These are phyloP conservation scores for Groenewaldozyma auringiensis DNA, from an alignment of 1,139 yeast species.

Conservation along the genomic window DNA sequence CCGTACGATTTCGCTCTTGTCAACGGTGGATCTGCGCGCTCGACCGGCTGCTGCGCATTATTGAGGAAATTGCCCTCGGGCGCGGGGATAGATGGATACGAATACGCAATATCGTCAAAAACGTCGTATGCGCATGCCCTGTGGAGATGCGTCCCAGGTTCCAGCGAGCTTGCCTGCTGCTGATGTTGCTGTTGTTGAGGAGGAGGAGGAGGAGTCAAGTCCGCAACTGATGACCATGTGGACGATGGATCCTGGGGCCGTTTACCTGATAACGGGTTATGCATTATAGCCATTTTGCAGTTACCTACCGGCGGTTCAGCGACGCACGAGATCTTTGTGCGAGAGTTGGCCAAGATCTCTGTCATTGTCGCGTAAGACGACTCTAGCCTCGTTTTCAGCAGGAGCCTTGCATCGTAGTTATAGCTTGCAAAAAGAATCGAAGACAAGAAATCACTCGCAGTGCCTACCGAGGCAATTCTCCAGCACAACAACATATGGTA, in stretches of 20 bases:
- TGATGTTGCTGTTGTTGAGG: not conserved
- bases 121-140: conserved; percentile 55
- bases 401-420: conserved; percentile 24
- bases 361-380: conserved; percentile 23
- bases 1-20: not conserved
- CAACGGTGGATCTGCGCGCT: not conserved
- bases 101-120: conserved; percentile 68
- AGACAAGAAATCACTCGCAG: conserved; percentile 24
- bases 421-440: conserved; percentile 27
- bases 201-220: not conserved
- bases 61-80: conserved; percentile 11
- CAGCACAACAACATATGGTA: conserved; percentile 62
- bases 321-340: conserved; percentile 15
- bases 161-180: not conserved
- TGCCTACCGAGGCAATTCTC: conserved; percentile 45
- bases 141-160: conserved; percentile 5
- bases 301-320: conserved; percentile 46
- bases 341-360: not conserved
- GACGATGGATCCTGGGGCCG: not conserved
- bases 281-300: conserved; percentile 39
- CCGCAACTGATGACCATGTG: not conserved
- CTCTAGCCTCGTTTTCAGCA: conserved; percentile 22
- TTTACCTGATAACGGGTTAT: conserved; percentile 26
- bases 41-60: not conserved
- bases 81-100: conserved; percentile 30